Conservation (phyloP, 2,329 filamentous ascomycete genomes). For the Colletotrichum gloeosporioides region DNA sequence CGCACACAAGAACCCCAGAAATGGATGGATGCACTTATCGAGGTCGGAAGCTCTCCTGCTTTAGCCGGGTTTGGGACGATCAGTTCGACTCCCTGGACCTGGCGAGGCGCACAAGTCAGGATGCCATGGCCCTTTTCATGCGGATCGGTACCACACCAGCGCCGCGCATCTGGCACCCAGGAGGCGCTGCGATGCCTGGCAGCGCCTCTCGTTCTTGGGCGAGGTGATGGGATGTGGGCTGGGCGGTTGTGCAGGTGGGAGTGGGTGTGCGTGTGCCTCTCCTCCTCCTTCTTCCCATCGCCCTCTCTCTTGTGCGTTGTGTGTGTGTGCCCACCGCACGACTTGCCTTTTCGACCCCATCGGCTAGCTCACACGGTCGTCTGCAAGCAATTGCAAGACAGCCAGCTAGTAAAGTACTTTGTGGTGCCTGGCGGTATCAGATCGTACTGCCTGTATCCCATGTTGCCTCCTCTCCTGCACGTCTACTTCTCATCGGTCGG, state of each 20-base stretch:
- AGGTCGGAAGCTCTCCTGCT: not conserved
- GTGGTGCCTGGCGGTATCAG: slow-evolving; percentile 7
- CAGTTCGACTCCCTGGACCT: not conserved
- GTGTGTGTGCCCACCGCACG: slow-evolving; percentile 5
- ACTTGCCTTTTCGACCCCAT: slow-evolving; percentile 6
- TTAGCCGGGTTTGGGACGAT: not conserved
- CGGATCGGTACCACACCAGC: slow-evolving; percentile 6
- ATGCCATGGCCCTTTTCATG: not conserved
- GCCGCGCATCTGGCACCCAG: not conserved
- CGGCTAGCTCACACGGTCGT: slow-evolving; percentile 1
- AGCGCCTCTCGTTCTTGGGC: not conserved
- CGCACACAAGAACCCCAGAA: not conserved
- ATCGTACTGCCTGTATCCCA: slow-evolving; percentile 5
- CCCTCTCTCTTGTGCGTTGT: not conserved
- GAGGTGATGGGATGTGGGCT: not conserved
- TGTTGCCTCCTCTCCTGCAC: slow-evolving; percentile 12
- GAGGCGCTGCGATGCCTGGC: not conserved
- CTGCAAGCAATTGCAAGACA: slow-evolving; percentile 6
- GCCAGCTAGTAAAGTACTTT: slow-evolving; percentile 8
- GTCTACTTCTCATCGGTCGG: slow-evolving; percentile 16
- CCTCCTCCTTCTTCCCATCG: not conserved
- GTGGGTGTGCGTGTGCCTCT: not conserved
- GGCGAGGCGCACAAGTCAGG: slow-evolving; percentile 1
- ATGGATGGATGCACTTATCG: not conserved
- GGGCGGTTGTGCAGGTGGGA: not conserved